These are phyloP conservation scores for Phialophora chinensis DNA, from an alignment of 2,329 filamentous ascomycete genomes.

Conservation along the genomic window DNA sequence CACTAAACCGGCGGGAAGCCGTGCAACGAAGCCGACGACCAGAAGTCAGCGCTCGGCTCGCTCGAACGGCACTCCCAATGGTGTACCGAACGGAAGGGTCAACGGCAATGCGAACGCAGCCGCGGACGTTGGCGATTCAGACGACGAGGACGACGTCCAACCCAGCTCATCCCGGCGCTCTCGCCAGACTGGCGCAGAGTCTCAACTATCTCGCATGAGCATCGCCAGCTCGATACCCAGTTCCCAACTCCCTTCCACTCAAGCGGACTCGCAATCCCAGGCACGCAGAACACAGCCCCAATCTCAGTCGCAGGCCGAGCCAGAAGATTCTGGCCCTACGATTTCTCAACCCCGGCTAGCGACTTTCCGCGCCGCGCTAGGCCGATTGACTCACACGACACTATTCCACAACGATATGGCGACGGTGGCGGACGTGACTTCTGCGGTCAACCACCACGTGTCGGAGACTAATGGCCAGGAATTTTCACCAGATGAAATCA, in stretches of 20 bases:
- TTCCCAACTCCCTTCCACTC: conserved; percentile 67
- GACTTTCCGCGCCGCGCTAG: conserved; percentile 79
- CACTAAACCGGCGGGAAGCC: conserved; percentile 40
- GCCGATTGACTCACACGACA: conserved; percentile 78
- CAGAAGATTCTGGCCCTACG: conserved; percentile 73
- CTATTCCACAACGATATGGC: conserved; percentile 90
- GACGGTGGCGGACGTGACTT: conserved; percentile 73
- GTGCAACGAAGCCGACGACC: conserved; percentile 35
- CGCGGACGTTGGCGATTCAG: conserved; percentile 51
- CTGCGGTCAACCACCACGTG: conserved; percentile 75
- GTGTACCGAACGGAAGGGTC: conserved; percentile 50
- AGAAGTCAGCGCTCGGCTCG: conserved; percentile 36
- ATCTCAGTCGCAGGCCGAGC: conserved; percentile 59
- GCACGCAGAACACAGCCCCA: conserved; percentile 50
- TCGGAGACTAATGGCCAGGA: conserved; percentile 56
- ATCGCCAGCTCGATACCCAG: conserved; percentile 81
- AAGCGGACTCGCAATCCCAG: conserved; percentile 41
- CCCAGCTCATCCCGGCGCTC: conserved; percentile 47
- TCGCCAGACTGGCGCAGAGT: conserved; percentile 49
- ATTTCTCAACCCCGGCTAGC: conserved; percentile 73
- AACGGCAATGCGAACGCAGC: conserved; percentile 55
- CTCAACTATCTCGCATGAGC: conserved; percentile 54
- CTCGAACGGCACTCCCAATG: conserved; percentile 45
- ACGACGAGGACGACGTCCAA: conserved; percentile 61
- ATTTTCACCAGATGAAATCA: conserved; percentile 75